phyloP scores from a whole-genome alignment of 2,329 filamentous ascomycete species.

The Domatiomyces globalis region DNA sequence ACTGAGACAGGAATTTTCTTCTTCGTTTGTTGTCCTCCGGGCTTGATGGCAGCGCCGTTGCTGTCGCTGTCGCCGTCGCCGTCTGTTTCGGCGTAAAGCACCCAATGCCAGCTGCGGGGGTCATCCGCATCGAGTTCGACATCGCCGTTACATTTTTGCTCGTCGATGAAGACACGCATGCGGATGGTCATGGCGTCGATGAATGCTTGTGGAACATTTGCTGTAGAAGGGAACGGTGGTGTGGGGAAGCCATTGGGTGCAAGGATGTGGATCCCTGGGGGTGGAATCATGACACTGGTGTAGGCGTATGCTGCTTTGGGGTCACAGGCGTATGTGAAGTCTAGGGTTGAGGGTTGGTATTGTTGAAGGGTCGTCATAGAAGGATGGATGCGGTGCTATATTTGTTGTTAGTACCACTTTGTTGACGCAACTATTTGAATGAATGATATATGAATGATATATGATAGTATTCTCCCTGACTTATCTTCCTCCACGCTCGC shows the following conservation, averaged over 20 bases:
- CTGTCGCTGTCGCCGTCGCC: slow-evolving; percentile 41
- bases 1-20: slow-evolving; percentile 50
- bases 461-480: too few species aligned
- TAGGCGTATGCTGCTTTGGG: background rate
- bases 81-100: slow-evolving; percentile 56
- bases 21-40: slow-evolving; percentile 3
- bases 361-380: background rate
- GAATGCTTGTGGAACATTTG: slow-evolving; percentile 37
- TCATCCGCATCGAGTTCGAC: slow-evolving; percentile 76
- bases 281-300: slow-evolving; percentile 8
- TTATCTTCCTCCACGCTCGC: too few species aligned
- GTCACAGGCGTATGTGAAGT: background rate
- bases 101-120: slow-evolving; percentile 67
- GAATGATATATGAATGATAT: too few species aligned
- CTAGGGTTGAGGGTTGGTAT: background rate
- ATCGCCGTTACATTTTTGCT: slow-evolving; percentile 44
- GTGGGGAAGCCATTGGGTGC: slow-evolving; percentile 17
- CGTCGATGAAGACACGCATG: slow-evolving; percentile 42
- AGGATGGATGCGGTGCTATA: too few species aligned
- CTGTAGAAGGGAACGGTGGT: slow-evolving; percentile 8
- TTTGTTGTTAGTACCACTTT: too few species aligned
- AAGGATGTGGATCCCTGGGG: slow-evolving; percentile 9
- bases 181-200: slow-evolving; percentile 46
- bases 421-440: too few species aligned
- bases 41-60: background rate